Percentiles rank a stretch among this genome's conserved stretches.
These are phyloP conservation scores for Centrapalus pauciflorus DNA, from an alignment of 129 eudicot genomes.

Conservation along the genomic window DNA sequence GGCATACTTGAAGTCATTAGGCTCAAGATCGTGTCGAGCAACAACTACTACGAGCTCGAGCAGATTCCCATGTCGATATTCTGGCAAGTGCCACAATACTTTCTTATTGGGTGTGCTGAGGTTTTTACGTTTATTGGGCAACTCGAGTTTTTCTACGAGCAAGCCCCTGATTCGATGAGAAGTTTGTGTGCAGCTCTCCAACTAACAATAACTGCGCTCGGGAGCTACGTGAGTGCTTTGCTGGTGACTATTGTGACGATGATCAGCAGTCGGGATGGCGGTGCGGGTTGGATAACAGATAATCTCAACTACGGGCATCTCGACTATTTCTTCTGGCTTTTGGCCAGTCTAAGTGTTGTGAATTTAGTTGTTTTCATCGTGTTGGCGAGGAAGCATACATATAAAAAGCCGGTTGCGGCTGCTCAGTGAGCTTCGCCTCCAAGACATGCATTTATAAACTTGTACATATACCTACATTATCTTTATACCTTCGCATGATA, in stretches of 20 bases:
- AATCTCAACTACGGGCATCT: conserved; percentile 62
- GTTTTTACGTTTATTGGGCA: conserved; percentile 67
- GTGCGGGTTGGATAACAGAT: conserved; percentile 66
- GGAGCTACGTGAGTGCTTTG: conserved; percentile 57
- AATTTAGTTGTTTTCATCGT: conserved; percentile 38
- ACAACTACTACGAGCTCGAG: conserved; percentile 33
- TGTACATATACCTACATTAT: neutral
- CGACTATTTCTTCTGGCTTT: conserved; percentile 59
- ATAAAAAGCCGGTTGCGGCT: conserved; percentile 30
- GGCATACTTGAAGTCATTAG: conserved; percentile 47
- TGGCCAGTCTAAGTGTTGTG: conserved; percentile 51
- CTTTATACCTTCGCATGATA: too few species aligned
- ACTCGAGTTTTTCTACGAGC: conserved; percentile 65
- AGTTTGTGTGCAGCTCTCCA: conserved; percentile 62
- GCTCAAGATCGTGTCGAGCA: conserved; percentile 38
- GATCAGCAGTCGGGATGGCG: conserved; percentile 37
- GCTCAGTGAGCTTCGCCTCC: conserved; percentile 2
- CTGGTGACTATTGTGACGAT: conserved; percentile 55
- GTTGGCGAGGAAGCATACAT: conserved; percentile 41
- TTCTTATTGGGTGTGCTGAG: conserved; percentile 67
- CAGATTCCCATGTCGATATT: conserved; percentile 52
- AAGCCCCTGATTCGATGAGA: conserved; percentile 75
- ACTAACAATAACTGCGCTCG: conserved; percentile 53
- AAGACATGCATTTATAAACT: neutral
- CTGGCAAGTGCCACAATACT: conserved; percentile 77